Conservation (phyloP, 78 protist genomes). For the Andalucia godoyi region DNA sequence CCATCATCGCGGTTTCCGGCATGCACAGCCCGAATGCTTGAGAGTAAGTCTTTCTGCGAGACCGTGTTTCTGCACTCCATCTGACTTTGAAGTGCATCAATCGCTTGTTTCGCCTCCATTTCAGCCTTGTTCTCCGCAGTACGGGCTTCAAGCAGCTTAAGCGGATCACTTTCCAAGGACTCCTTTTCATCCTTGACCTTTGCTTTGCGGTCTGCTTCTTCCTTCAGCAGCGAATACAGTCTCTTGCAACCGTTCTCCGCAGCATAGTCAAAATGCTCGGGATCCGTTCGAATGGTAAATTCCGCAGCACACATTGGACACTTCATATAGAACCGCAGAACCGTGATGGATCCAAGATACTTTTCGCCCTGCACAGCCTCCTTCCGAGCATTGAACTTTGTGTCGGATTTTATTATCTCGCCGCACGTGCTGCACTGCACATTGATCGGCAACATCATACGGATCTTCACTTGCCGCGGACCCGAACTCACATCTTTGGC, state of each 20-base stretch:
- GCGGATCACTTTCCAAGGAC: no score
- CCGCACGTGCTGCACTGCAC: conserved; percentile 82
- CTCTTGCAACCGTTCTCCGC: conserved; percentile 66
- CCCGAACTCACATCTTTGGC: no score
- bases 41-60: no score
- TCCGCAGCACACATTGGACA: conserved; percentile 79
- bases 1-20: no score
- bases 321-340: conserved; percentile 57
- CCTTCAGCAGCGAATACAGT: conserved; percentile 73
- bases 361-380: conserved; percentile 74
- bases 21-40: no score
- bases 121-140: no score
- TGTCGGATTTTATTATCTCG: conserved; percentile 75
- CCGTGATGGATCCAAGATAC: conserved; percentile 75
- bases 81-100: no score
- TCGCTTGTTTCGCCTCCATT: no score
- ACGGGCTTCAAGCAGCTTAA: no score
- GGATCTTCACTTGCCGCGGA: conserved; percentile 43
- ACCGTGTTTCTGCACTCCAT: no score
- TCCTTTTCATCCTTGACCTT: background rate
- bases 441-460: conserved; percentile 92
- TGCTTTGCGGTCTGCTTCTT: background rate
- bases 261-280: conserved; percentile 68
- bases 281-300: conserved; percentile 81
- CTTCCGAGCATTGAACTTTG: conserved; percentile 81